Percentiles rank a stretch among this genome's conserved stretches.
These are phyloP conservation scores for Candida loeiensis DNA, from an alignment of 805 yeast genomes.

Conservation along the genomic window DNA sequence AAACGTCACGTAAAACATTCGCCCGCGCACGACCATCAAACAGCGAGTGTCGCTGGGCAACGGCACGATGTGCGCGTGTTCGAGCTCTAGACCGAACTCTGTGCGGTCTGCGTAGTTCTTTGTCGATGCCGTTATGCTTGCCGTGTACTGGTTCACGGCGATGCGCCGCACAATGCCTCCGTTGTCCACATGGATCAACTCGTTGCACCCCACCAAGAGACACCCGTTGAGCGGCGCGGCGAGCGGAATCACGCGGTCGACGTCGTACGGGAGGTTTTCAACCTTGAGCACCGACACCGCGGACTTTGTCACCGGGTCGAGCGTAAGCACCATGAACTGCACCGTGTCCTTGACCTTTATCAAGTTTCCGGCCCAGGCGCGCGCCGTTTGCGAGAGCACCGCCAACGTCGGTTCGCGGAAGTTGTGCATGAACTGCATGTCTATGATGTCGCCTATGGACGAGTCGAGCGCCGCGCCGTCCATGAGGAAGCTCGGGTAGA, in stretches of 20 bases:
- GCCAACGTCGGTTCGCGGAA: conserved; percentile 84
- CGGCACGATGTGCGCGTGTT: conserved; percentile 41
- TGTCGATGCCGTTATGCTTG: conserved; percentile 31
- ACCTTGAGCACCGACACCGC: conserved; percentile 69
- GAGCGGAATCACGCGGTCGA: conserved; percentile 61
- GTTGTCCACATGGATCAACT: conserved; percentile 73
- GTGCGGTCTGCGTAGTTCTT: conserved; percentile 46
- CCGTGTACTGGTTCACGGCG: conserved; percentile 56
- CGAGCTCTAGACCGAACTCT: conserved; percentile 51
- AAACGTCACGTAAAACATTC: conserved; percentile 32
- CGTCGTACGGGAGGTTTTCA: conserved; percentile 69
- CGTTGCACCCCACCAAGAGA: conserved; percentile 69
- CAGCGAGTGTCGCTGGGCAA: conserved; percentile 36
- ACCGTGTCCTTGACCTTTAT: conserved; percentile 60
- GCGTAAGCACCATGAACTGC: conserved; percentile 58
- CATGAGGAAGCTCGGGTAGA: conserved; percentile 55
- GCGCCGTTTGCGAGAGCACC: conserved; percentile 49
- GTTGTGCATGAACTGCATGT: conserved; percentile 65
- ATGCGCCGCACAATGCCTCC: conserved; percentile 65
- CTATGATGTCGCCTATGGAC: conserved; percentile 60
- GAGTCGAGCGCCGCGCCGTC: conserved; percentile 55
- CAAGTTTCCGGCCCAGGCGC: conserved; percentile 78
- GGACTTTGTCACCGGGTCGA: conserved; percentile 54
- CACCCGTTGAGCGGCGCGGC: conserved; percentile 67
- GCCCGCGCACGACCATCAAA: conserved; percentile 33